phyloP scores from a whole-genome alignment of 2,329 filamentous ascomycete species.

The Colletotrichum filicis region DNA sequence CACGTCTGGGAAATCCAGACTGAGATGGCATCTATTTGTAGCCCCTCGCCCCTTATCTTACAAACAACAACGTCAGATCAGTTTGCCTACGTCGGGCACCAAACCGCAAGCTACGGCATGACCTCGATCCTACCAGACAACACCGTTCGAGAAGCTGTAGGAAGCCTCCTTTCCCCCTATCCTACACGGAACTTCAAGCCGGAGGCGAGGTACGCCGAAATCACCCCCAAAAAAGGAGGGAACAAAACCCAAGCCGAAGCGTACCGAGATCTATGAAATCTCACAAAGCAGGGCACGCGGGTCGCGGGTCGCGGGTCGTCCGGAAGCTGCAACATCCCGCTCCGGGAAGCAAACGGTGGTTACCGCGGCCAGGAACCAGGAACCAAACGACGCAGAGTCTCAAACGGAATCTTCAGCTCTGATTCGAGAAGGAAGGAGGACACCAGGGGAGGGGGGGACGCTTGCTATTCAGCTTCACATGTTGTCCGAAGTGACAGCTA shows the following conservation, averaged over 20 bases:
- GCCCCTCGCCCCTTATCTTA: not conserved
- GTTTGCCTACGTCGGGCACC: conserved; percentile 8
- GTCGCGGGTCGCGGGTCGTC: not conserved
- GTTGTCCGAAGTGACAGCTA: conserved; percentile 1
- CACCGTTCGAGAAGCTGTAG: conserved; percentile 15
- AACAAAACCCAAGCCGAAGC: not conserved
- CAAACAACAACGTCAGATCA: not conserved
- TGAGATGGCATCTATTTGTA: conserved; percentile 14
- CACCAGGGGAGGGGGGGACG: not conserved
- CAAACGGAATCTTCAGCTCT: not conserved
- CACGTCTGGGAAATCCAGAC: not conserved
- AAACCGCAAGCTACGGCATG: conserved; percentile 11
- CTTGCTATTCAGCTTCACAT: no score
- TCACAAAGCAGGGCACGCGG: not conserved
- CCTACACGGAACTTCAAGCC: conserved; percentile 2
- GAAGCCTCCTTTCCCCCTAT: conserved; percentile 7
- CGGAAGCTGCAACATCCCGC: conserved; percentile 24
- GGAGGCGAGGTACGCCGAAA: not conserved
- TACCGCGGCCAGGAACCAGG: not conserved
- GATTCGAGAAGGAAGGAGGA: not conserved
- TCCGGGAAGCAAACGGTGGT: conserved; percentile 17
- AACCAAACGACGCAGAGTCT: not conserved
- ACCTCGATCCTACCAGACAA: conserved; percentile 24
- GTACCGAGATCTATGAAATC: conserved; percentile 15
- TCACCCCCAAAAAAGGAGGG: not conserved